These are phyloP conservation scores for Talaromyces sp. DNA, from an alignment of 2,329 filamentous ascomycete species.

Conservation along the genomic window DNA sequence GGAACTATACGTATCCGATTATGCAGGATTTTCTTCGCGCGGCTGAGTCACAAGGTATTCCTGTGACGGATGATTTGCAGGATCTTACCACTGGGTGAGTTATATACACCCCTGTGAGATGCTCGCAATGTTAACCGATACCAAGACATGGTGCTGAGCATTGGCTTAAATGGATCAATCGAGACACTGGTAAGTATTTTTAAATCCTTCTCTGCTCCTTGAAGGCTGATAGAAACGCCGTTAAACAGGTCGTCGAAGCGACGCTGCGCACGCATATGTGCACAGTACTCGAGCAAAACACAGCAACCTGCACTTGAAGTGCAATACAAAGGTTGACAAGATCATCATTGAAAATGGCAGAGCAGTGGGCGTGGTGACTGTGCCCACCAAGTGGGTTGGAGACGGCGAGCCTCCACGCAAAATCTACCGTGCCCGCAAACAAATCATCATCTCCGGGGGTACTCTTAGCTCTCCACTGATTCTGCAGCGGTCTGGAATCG, in stretches of 20 bases:
- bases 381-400: constrained; percentile 67
- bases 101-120: not conserved
- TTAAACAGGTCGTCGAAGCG: constrained; percentile 66
- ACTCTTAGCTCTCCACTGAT: constrained; percentile 73
- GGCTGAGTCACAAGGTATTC: constrained; percentile 71
- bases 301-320: constrained; percentile 68
- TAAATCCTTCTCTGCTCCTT: not conserved
- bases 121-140: not conserved
- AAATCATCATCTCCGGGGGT: constrained; percentile 70
- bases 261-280: constrained; percentile 75
- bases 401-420: constrained; percentile 53
- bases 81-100: constrained; percentile 55
- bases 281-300: constrained; percentile 71
- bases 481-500: constrained; percentile 72
- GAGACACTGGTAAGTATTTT: constrained; percentile 48
- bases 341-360: constrained; percentile 70
- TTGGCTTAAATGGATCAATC: constrained; percentile 85
- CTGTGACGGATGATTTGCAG: constrained; percentile 72
- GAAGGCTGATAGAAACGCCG: not conserved
- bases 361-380: constrained; percentile 69
- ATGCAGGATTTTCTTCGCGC: constrained; percentile 78
- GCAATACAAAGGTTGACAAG: constrained; percentile 77
- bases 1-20: constrained; percentile 77
- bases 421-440: constrained; percentile 67
- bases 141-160: constrained; percentile 67